A percentile compares a stretch with the other conserved stretches of the same genome.
These are phyloP conservation scores for Hydnomerulius pinastri DNA, from an alignment of 768 basidiomycete genomes.

Conservation along the genomic window DNA sequence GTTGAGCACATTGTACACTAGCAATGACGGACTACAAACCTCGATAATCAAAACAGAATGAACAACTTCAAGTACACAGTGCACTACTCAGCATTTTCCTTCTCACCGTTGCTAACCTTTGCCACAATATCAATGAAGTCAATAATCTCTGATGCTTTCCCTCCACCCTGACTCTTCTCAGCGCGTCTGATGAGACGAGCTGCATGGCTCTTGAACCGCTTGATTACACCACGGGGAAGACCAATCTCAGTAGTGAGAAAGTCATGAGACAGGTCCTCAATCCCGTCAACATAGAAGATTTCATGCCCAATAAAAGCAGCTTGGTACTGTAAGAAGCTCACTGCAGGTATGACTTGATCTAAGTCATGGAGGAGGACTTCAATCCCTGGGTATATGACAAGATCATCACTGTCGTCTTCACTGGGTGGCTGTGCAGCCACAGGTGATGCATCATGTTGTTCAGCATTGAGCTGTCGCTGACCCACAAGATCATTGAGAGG, in stretches of 20 bases:
- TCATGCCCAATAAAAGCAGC: background rate
- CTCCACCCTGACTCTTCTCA: no score
- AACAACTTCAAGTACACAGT: no score
- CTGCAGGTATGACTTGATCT: background rate
- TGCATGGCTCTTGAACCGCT: background rate
- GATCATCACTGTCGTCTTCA: background rate
- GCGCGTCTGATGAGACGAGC: background rate
- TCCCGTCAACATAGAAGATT: background rate
- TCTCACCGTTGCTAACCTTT: background rate
- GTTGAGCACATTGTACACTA: background rate
- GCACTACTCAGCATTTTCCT: background rate
- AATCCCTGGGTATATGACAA: background rate
- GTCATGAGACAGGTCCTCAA: background rate
- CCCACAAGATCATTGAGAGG: background rate
- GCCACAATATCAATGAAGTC: background rate
- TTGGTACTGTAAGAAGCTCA: background rate
- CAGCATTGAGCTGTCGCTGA: background rate
- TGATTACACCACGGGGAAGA: background rate
- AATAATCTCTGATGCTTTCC: background rate
- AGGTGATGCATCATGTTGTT: background rate
- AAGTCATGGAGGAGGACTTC: background rate
- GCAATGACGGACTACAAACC: no score
- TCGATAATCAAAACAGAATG: no score
- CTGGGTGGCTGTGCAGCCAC: no score
- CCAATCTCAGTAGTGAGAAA: background rate